Percentiles rank a stretch among this genome's conserved stretches.
These are phyloP conservation scores for Parastagonospora nodorum DNA, from an alignment of 2,329 filamentous ascomycete genomes.

Conservation along the genomic window DNA sequence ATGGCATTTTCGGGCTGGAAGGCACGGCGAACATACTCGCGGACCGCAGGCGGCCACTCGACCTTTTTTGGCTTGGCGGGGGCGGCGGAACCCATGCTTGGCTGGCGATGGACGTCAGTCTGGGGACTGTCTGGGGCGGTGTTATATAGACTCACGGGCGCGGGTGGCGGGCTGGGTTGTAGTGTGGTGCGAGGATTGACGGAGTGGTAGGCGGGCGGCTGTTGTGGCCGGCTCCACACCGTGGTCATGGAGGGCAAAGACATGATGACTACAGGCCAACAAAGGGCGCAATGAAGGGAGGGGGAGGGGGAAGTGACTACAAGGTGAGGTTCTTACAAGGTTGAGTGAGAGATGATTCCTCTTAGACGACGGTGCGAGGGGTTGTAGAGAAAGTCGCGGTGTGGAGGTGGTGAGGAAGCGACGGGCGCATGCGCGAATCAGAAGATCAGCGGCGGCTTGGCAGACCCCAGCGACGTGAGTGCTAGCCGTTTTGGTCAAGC, in stretches of 20 bases:
- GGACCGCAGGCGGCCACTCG: conserved; percentile 81
- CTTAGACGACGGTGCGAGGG: conserved; percentile 3
- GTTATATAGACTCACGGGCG: conserved; percentile 23
- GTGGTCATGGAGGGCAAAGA: conserved; percentile 34
- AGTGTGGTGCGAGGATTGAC: conserved; percentile 52
- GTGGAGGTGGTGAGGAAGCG: conserved; percentile 27
- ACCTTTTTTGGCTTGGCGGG: conserved; percentile 60
- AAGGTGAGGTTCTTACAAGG: conserved; percentile 20
- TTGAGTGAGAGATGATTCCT: neutral
- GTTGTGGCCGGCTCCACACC: conserved; percentile 34
- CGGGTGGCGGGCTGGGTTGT: conserved; percentile 13
- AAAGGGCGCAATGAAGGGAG: conserved; percentile 6
- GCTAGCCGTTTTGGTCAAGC: conserved; percentile 10
- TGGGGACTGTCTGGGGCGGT: neutral
- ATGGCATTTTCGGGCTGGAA: conserved; percentile 73
- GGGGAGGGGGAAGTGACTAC: conserved; percentile 6
- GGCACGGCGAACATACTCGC: conserved; percentile 85
- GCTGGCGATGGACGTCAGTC: conserved; percentile 16
- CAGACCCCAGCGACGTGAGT: conserved; percentile 3
- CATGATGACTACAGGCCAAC: conserved; percentile 22
- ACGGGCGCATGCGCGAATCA: conserved; percentile 12
- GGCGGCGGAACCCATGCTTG: conserved; percentile 3
- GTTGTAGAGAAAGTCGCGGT: conserved; percentile 12
- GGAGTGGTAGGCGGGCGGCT: conserved; percentile 51
- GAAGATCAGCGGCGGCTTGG: conserved; percentile 12